Evolutionary conservation across 371 early-diverging fungal genomes (phyloP).

Genomic region (Mycotypha africana): DNA sequence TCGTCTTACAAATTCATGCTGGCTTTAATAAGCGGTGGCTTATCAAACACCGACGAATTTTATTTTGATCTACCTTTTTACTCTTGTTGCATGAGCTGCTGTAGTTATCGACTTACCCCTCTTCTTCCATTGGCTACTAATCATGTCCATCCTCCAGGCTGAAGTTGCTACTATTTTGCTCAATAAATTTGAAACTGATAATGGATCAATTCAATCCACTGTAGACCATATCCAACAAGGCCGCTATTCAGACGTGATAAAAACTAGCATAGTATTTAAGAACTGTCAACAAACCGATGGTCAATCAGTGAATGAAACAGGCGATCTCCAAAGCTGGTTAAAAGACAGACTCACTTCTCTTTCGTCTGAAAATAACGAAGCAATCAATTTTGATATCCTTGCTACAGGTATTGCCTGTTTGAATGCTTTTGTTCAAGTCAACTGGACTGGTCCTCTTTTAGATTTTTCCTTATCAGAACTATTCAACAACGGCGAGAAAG

Average conservation of each 20-base stretch:
- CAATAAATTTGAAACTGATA: not conserved
- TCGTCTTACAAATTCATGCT: no score
- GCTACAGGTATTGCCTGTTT: constrained; percentile 52
- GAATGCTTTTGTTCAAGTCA: constrained; percentile 60
- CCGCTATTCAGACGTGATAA: constrained; percentile 25
- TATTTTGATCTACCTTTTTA: no score
- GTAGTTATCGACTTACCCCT: no score
- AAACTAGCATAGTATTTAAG: constrained; percentile 20
- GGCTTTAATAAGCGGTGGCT: no score
- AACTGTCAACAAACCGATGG: constrained; percentile 2
- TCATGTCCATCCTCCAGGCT: constrained; percentile 12
- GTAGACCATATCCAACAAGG: constrained; percentile 24
- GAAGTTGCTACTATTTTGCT: constrained; percentile 14
- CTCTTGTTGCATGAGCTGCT: no score
- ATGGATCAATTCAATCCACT: not conserved
- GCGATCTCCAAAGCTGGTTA: constrained; percentile 23
- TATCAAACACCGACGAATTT: no score
- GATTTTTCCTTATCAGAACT: constrained; percentile 37
- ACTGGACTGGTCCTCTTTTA: constrained; percentile 64
- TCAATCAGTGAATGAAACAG: constrained; percentile 5
- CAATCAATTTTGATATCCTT: constrained; percentile 23
- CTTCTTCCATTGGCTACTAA: no score
- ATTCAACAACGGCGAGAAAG: constrained; percentile 8
- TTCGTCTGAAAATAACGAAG: constrained; percentile 3
- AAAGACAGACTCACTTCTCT: constrained; percentile 7